A percentile compares a stretch with the other conserved stretches of the same genome.
These are phyloP conservation scores for Oenanthe sinensis DNA, from an alignment of 129 eudicot genomes.

Conservation along the genomic window DNA sequence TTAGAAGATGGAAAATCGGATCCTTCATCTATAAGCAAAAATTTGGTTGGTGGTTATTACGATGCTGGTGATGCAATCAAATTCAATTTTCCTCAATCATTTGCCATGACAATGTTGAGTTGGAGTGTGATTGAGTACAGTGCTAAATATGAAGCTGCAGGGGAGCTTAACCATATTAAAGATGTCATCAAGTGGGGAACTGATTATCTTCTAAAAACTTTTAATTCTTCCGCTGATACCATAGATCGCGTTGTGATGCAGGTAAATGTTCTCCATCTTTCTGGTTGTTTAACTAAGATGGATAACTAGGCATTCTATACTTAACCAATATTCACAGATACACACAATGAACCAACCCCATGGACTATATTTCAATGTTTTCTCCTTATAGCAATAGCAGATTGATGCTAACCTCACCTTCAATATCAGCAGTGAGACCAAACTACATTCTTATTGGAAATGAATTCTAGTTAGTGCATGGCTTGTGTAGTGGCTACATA, in stretches of 20 bases:
- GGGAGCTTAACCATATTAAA: slow-evolving; percentile 78
- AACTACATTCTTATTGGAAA: not conserved
- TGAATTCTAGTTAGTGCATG: not conserved
- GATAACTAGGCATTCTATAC: not conserved
- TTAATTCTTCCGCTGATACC: slow-evolving; percentile 67
- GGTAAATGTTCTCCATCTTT: slow-evolving; percentile 27
- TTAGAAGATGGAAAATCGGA: slow-evolving; percentile 64
- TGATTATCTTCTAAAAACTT: slow-evolving; percentile 87
- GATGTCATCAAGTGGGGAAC: slow-evolving; percentile 91
- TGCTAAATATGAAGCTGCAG: slow-evolving; percentile 90
- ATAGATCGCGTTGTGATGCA: slow-evolving; percentile 64
- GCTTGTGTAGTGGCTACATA: not conserved
- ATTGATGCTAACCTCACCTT: not conserved
- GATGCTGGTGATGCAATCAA: slow-evolving; percentile 98
- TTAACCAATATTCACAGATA: not conserved
- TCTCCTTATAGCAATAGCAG: not conserved
- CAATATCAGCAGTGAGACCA: not conserved
- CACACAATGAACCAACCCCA: not conserved
- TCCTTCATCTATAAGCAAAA: slow-evolving; percentile 43
- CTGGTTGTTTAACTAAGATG: not conserved
- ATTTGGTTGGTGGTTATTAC: slow-evolving; percentile 77
- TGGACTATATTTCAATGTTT: not conserved
- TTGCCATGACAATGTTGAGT: slow-evolving; percentile 98
- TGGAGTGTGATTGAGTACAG: slow-evolving; percentile 97
- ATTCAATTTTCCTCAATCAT: slow-evolving; percentile 79